Base-by-base conservation (phyloP, 495 filamentous ascomycete genomes). In the Aspergillus egyptiacus region DNA sequence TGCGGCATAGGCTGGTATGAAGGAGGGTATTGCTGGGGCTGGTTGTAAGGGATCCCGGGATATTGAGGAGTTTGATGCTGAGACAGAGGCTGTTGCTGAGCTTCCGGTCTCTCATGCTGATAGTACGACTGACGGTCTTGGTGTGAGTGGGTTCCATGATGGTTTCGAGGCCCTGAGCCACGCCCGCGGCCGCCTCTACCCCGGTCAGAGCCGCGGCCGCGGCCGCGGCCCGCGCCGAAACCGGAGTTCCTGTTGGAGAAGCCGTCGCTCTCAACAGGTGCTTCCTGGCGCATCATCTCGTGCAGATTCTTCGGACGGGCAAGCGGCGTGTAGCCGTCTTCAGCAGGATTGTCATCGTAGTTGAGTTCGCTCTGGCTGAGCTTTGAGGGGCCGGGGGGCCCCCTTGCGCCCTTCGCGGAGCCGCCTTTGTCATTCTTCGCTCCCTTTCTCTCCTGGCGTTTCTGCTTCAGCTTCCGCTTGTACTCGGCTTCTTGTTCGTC, bases 401-500 rank as follows among this genome's bases (percentile, higher is more conserved):
- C 65, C 41, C 43, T 62, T 53, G 67, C 67, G 25, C 46, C 33
- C 59, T 66, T 65, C 53, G 66, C 61, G 48, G 59, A 37, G 22
- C 57, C 46, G 50, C 65, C 55, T 57, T 68, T 51, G 55, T 69
- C 66, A 46, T 57, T 59, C 40, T 58, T 64, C 28, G 64, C 63
- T 14, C 72, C 66, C 55, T 70, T 68, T 62, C 64, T 76, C 53
- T 73, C 71, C 47, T 76, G 64, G 46, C 72, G 60, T 55, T 76
- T 76, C 62, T 83, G 70, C 66, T 86, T 86, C 52, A 78, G 60
- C 57, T 81, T 86, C 40, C 73, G 69, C 71, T 85, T 94, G 61
- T 87, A 79, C 56, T 90, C 87, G 6, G 82, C 83, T 63, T 97
- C 93, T 17, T 85, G 85, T 68, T 97, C 93, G 53, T 98, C 93